A percentile compares a stretch with the other conserved stretches of the same genome.
These are phyloP conservation scores for Tremella yokohamensis DNA, from an alignment of 768 basidiomycete genomes.

Conservation along the genomic window DNA sequence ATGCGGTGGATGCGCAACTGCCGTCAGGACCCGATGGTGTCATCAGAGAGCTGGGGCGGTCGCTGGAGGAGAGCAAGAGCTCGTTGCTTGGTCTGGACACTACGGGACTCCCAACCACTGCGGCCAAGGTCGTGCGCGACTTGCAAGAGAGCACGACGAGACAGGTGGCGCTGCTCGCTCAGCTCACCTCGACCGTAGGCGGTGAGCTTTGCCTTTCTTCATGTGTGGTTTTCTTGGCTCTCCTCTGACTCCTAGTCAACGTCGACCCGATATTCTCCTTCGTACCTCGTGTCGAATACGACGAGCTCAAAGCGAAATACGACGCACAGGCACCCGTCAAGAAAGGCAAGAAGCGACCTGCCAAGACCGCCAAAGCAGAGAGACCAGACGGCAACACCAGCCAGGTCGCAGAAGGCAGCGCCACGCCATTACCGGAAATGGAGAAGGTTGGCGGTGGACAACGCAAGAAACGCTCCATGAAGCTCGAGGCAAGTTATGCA, in stretches of 20 bases:
- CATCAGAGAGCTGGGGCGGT: too few relatives aligned
- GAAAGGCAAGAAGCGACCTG: not conserved
- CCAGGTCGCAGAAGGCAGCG: not conserved
- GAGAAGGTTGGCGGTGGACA: not conserved
- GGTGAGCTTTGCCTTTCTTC: not conserved
- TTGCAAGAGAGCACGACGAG: slow-evolving; percentile 22
- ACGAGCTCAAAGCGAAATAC: slow-evolving; percentile 32
- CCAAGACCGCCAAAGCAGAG: too few relatives aligned
- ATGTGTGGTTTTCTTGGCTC: not conserved
- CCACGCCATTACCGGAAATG: not conserved
- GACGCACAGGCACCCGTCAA: slow-evolving; percentile 22
- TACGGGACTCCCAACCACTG: too few relatives aligned
- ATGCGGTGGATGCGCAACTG: too few relatives aligned
- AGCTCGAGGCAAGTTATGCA: slow-evolving; percentile 15
- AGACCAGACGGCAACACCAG: too few relatives aligned
- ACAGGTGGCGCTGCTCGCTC: slow-evolving; percentile 23
- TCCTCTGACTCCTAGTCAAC: too few relatives aligned
- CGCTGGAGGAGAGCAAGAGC: too few relatives aligned
- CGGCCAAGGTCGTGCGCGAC: too few relatives aligned
- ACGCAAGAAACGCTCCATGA: slow-evolving; percentile 11
- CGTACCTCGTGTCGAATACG: slow-evolving; percentile 28
- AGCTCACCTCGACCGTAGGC: slow-evolving; percentile 11
- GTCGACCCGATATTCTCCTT: slow-evolving; percentile 20
- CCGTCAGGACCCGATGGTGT: too few relatives aligned
- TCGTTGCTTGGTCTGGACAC: too few relatives aligned